Evolutionary conservation across 352 stramenopile species (phyloP).

Genomic region (Globisporangium cylindrosporum): DNA sequence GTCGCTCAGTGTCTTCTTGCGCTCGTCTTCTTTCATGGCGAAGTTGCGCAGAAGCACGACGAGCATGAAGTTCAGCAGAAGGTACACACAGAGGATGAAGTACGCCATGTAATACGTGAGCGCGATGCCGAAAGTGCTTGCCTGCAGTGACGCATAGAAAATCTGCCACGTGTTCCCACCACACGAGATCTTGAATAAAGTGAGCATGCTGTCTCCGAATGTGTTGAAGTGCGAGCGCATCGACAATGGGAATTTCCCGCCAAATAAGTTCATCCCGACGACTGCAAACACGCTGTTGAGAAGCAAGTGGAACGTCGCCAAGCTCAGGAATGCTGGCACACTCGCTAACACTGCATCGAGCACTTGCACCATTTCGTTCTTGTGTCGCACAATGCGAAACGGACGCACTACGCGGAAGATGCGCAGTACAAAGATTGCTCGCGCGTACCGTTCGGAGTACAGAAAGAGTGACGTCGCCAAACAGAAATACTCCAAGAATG

Average conservation of each 20-base stretch:
- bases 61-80: constrained; percentile 85
- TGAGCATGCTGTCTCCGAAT: constrained; percentile 81
- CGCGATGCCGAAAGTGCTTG: constrained; percentile 50
- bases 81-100: constrained; percentile 62
- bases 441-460: constrained; percentile 64
- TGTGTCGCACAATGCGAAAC: constrained; percentile 74
- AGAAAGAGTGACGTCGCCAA: constrained; percentile 51
- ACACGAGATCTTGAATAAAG: constrained; percentile 84
- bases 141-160: constrained; percentile 67
- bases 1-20: constrained; percentile 61
- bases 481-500: constrained; percentile 66
- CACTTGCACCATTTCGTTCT: constrained; percentile 70
- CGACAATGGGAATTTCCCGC: constrained; percentile 61
- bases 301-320: constrained; percentile 56
- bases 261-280: constrained; percentile 81
- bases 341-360: constrained; percentile 69
- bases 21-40: constrained; percentile 82
- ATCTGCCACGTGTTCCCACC: constrained; percentile 81
- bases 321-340: constrained; percentile 63
- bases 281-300: constrained; percentile 82
- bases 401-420: constrained; percentile 74
- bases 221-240: constrained; percentile 83
- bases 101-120: constrained; percentile 74
- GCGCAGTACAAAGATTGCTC: constrained; percentile 74
- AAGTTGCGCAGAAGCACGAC: constrained; percentile 84